Base-by-base conservation (phyloP, 23 red algal species). In the Gracilaria gracilis region DNA sequence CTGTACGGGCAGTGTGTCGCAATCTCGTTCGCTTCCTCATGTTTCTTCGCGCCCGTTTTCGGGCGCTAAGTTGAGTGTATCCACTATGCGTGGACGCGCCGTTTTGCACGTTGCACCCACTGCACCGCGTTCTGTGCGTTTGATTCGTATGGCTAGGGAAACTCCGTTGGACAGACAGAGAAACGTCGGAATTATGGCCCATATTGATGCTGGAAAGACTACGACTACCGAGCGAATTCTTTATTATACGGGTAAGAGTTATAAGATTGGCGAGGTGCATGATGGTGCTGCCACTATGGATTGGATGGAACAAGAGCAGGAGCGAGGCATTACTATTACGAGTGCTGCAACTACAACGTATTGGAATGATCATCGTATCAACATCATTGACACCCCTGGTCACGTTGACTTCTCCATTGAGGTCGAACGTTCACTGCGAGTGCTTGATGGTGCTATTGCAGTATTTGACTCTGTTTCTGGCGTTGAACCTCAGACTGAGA, bases 371-470 rank as follows among this genome's bases (percentile, higher is more conserved):
- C 77, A 96, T 75, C 85, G 94, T 20, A 96, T 99, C 54, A 99
- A 99, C 72, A 99, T 99, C 59, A 99, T 99, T 64, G 97, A 99
- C 82, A 99, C 97, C 34, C 97, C 97, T 32, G 97, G 97, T 31
- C 97, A 99, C 80, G 97, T 99, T 36, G 97, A 99, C 86, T 99
- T 99, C 87, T 96, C 97, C 31, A 91, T 99, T 58, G 97, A 99
- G 77, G 97, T 99, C 47, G 97, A 99, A 80, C 86, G 97, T 17
- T 96, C 94, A 21, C 59, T 99, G 57, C 94, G 97, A 64, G 97
- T 99, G 49, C 86, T 99, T 16, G 97, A 99, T 71, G 97, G 97
- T 55, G 97, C 97, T 49, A 83, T 99, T 25, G 97, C 97, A 4
- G 91, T 96, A 39, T 99, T 99, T 75, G 97, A 99, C 82, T 92